Evolutionary conservation across 192 early-diverging fungal genomes (phyloP), one percentile per base, ranked within the genome.

Genomic region (Coemansia sp.): DNA sequence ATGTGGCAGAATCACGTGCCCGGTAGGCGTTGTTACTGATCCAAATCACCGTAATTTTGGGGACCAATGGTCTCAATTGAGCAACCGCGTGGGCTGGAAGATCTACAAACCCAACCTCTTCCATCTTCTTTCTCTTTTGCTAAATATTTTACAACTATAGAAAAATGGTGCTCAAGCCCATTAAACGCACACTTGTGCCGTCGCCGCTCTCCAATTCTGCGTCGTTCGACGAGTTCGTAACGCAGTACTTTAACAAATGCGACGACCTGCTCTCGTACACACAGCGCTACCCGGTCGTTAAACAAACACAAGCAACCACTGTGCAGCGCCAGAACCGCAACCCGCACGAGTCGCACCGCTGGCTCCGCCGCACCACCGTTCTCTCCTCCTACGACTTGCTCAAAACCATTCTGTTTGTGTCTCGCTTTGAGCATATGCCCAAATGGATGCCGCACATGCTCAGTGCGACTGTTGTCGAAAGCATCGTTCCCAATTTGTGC

Each of bases 161-260:
- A 26, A 26, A 62, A 48, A 77, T 78, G 75, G 75, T 78, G 0
- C 51, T 78, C 5, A 62, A 38, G 37, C 75, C 75, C 9, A 68
- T 78, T 15, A 50, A 48, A 10, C 75, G 75, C 5, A 3, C 62
- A 3, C 48, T 60, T 2, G 60, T 78, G 11, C 75, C 75, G 17
- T 78, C 75, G 59, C 70, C 75, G 9, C 59, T 78, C 2, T 55
- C 57, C 23, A 57, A 72, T 49, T 20, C 58, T 26, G 37, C 20
- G 9, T 36, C 36, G 14, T 78, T 78, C 14, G 75, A 78, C 23
- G 75, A 78, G 1, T 69, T 78, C 31, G 38, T 62, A 0, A 78
- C 75, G 25, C 75, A 78, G 47, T 78, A 72, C 36, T 62, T 78
- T 4, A 72, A 78, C 75, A 78, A 78, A 63, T 78, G 75, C 66